These are phyloP conservation scores for Lentinus brumalis DNA, from an alignment of 768 basidiomycete genomes.

Conservation along the genomic window DNA sequence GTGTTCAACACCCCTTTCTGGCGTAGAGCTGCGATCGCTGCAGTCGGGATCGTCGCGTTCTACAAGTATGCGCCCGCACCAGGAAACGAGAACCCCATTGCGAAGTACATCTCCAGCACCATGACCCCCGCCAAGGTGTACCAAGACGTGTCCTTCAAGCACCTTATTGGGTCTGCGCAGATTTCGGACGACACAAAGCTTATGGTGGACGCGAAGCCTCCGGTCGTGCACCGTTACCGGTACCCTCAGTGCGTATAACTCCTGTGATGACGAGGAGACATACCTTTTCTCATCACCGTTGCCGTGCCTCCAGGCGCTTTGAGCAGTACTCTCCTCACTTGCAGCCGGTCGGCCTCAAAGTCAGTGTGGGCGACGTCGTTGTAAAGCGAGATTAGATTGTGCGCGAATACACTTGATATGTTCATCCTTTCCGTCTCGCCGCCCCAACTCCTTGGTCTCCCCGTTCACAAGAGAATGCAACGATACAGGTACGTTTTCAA, in stretches of 20 bases:
- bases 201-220: constrained; percentile 45
- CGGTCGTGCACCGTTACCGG: constrained; percentile 59
- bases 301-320: constrained; percentile 44
- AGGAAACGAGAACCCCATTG: constrained; percentile 61
- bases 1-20: constrained; percentile 70
- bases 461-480: neutral
- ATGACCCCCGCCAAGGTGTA: constrained; percentile 54
- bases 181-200: constrained; percentile 45
- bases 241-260: constrained; percentile 67
- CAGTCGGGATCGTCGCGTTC: constrained; percentile 51
- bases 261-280: neutral
- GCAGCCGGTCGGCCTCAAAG: constrained; percentile 54
- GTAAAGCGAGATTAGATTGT: constrained; percentile 33
- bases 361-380: constrained; percentile 37
- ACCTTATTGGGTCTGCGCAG: constrained; percentile 50
- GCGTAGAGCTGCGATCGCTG: constrained; percentile 59
- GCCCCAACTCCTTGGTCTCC: neutral
- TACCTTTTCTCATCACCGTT: neutral
- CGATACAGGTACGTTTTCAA: neutral
- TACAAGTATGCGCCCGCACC: constrained; percentile 73
- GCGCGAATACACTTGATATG: constrained; percentile 8
- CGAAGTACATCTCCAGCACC: constrained; percentile 66
- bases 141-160: constrained; percentile 56
- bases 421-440: constrained; percentile 2
- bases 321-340: constrained; percentile 63